phyloP scores from a whole-genome alignment of 2,329 filamentous ascomycete genomes.

The Capronia americana region DNA sequence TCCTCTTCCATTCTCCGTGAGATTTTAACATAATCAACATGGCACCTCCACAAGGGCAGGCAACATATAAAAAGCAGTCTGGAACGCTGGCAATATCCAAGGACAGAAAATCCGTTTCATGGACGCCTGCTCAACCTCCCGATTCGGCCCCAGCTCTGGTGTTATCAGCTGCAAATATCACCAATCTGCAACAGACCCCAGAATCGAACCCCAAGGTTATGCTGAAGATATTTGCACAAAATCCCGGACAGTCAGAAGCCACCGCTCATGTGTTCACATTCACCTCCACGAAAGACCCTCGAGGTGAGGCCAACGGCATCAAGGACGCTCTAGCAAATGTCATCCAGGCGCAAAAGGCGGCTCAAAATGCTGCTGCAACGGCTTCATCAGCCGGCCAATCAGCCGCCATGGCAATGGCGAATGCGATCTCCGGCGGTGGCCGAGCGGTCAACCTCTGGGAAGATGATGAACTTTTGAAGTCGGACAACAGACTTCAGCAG shows the following conservation, averaged over 20 bases:
- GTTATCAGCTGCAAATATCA: constrained; percentile 76
- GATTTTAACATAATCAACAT: constrained; percentile 47
- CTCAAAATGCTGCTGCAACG: constrained; percentile 47
- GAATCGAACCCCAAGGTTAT: constrained; percentile 88
- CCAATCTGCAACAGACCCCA: constrained; percentile 94
- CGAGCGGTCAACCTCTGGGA: constrained; percentile 69
- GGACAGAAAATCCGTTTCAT: constrained; percentile 77
- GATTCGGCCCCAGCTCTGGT: constrained; percentile 70
- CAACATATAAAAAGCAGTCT: constrained; percentile 95
- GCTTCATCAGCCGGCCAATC: constrained; percentile 55
- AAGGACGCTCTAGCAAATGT: constrained; percentile 80
- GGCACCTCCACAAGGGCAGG: constrained; percentile 68
- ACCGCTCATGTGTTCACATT: constrained; percentile 87
- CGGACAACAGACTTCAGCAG: constrained; percentile 82
- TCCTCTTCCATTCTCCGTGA: not conserved
- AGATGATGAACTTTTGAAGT: constrained; percentile 78
- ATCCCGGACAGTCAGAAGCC: constrained; percentile 63
- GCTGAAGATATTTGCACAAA: constrained; percentile 85
- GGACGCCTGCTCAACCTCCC: constrained; percentile 72
- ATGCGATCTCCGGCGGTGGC: constrained; percentile 62
- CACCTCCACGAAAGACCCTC: constrained; percentile 75
- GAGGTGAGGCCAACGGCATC: constrained; percentile 81
- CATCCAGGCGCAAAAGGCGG: constrained; percentile 72
- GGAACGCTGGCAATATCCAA: constrained; percentile 77
- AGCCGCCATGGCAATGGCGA: constrained; percentile 78